phyloP scores from a whole-genome alignment of 1,284 basidiomycete genomes.

The Mycena sp. region DNA sequence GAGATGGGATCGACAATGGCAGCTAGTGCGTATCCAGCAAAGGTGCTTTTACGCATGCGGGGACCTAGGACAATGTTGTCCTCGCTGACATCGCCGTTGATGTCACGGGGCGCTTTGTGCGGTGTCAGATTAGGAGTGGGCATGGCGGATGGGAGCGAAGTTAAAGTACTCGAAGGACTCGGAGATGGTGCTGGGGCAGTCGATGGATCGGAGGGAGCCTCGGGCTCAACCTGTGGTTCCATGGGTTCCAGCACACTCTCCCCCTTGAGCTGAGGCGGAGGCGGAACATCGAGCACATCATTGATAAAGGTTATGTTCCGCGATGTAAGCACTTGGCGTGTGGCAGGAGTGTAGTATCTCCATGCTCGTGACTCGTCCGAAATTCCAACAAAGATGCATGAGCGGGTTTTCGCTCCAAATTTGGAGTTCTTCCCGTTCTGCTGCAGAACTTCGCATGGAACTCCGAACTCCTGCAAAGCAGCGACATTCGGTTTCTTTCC shows the following conservation, averaged over 20 bases:
- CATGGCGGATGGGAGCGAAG: neutral
- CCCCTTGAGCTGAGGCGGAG: constrained; percentile 10
- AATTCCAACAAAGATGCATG: constrained; percentile 34
- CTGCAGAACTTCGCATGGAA: constrained; percentile 2
- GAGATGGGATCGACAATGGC: neutral
- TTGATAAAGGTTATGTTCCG: constrained; percentile 36
- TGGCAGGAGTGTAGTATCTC: constrained; percentile 28
- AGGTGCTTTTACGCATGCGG: neutral
- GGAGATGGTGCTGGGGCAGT: neutral
- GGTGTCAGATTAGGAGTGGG: constrained; percentile 18
- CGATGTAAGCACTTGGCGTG: constrained; percentile 27
- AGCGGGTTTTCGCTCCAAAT: constrained; percentile 28
- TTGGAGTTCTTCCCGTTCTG: constrained; percentile 10
- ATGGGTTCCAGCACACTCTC: neutral
- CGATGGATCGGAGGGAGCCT: neutral
- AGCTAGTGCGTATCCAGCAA: neutral
- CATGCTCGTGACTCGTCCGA: constrained; percentile 28
- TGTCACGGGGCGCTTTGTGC: neutral
- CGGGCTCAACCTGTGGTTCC: neutral
- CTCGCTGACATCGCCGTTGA: neutral
- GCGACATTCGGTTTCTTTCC: constrained; percentile 34
- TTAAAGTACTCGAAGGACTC: neutral
- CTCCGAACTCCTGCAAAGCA: constrained; percentile 20
- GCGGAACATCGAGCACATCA: neutral
- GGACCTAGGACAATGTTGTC: neutral